Evolutionary conservation across 306 rosid genomes (phyloP).

Genomic region (Sphenostylis stenocarpa): DNA sequence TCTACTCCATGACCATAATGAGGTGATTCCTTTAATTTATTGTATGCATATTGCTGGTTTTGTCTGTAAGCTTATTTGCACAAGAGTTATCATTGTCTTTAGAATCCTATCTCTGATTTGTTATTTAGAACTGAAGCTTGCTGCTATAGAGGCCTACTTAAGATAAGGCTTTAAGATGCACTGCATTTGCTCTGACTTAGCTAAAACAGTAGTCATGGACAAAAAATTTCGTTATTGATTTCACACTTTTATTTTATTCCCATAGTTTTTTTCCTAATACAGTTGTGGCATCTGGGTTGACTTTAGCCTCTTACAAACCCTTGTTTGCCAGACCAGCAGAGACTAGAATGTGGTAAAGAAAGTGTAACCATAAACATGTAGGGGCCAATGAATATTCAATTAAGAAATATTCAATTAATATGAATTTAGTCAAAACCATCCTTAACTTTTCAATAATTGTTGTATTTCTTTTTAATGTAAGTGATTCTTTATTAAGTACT

Average conservation of each 20-base stretch:
- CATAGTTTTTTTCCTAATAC: background rate
- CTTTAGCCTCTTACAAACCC: background rate
- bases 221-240: background rate
- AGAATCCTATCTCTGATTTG: background rate
- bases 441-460: too few relatives aligned
- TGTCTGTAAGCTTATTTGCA: background rate
- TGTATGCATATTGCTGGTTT: background rate
- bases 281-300: background rate
- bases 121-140: background rate
- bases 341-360: background rate
- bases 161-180: background rate
- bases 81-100: background rate
- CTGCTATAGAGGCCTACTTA: background rate
- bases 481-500: too few relatives aligned
- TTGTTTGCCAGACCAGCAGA: background rate
- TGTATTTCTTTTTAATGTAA: too few relatives aligned
- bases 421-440: too few relatives aligned
- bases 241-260: background rate
- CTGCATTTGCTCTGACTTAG: background rate
- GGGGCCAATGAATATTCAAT: background rate
- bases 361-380: background rate
- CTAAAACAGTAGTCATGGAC: background rate
- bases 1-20: constrained; percentile 94
- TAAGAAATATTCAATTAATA: too few relatives aligned
- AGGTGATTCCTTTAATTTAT: constrained; percentile 52